Conservation (phyloP, 164 flowering plant species). For the Annona squamosa region DNA sequence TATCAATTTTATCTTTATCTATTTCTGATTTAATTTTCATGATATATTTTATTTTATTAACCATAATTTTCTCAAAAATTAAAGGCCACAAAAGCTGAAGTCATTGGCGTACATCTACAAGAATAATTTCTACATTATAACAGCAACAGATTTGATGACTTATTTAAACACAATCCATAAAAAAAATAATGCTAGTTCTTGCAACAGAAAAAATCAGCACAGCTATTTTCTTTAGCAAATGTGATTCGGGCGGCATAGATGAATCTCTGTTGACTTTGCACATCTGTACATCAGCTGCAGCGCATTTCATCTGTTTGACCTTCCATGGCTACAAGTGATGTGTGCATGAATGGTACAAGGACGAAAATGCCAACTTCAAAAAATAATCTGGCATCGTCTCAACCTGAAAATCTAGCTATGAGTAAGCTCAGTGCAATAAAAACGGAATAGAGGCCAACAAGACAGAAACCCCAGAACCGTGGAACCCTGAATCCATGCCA, state of each 20-base stretch:
- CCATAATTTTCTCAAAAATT: too few species aligned
- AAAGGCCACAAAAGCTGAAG: too few species aligned
- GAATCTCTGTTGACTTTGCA: too few species aligned
- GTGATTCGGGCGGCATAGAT: too few species aligned
- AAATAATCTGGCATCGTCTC: conserved; percentile 6
- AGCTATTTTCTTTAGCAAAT: too few species aligned
- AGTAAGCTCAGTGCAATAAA: conserved; percentile 59
- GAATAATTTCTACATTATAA: background rate
- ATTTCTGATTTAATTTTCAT: too few species aligned
- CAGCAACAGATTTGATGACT: background rate
- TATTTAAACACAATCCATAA: background rate
- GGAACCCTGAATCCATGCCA: conserved; percentile 89
- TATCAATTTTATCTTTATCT: too few species aligned
- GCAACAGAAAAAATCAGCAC: too few species aligned
- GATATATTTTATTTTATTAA: too few species aligned
- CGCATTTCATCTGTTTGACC: background rate
- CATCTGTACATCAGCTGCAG: background rate
- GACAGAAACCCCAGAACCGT: conserved; percentile 94
- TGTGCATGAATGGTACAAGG: background rate
- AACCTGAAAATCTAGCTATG: conserved; percentile 58
- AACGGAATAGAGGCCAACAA: conserved; percentile 68
- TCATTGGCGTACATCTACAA: too few species aligned
- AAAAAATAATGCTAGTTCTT: background rate
- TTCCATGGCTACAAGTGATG: too few species aligned
- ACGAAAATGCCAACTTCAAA: background rate